Evolutionary conservation across 352 stramenopile species (phyloP).

Genomic region (Blastocystis hominis): DNA sequence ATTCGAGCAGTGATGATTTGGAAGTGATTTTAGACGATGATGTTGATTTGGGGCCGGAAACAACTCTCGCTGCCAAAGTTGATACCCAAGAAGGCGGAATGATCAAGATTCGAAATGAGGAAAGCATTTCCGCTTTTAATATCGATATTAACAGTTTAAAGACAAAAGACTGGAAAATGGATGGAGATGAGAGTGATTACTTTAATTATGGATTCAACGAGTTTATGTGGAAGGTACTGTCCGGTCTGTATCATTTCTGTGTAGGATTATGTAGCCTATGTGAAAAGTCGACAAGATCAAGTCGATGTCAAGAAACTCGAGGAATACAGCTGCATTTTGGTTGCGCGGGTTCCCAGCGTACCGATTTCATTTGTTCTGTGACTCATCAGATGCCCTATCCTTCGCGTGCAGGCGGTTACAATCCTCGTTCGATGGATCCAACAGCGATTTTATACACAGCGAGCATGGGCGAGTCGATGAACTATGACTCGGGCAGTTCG

Average conservation of each 20-base stretch:
- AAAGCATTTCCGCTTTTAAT: slow-evolving; percentile 10
- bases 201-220: slow-evolving; percentile 52
- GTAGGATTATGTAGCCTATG: not conserved
- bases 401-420: not conserved
- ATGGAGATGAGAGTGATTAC: slow-evolving; percentile 38
- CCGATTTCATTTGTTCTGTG: not conserved
- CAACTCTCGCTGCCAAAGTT: not conserved
- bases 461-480: too few species aligned
- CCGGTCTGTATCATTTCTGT: not conserved
- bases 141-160: slow-evolving; percentile 52
- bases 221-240: slow-evolving; percentile 27
- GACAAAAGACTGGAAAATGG: slow-evolving; percentile 38
- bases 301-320: slow-evolving; percentile 4
- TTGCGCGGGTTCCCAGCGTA: not conserved
- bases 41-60: not conserved
- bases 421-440: not conserved
- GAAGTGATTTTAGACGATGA: not conserved
- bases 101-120: slow-evolving; percentile 16
- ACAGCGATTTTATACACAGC: too few species aligned
- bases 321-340: not conserved
- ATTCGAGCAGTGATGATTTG: not conserved
- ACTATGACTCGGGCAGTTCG: too few species aligned
- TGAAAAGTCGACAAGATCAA: not conserved
- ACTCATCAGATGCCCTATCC: slow-evolving; percentile 31
- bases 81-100: not conserved